Base-by-base conservation (phyloP, 805 yeast genomes). In the Wickerhamomyces subpelliculosus region DNA sequence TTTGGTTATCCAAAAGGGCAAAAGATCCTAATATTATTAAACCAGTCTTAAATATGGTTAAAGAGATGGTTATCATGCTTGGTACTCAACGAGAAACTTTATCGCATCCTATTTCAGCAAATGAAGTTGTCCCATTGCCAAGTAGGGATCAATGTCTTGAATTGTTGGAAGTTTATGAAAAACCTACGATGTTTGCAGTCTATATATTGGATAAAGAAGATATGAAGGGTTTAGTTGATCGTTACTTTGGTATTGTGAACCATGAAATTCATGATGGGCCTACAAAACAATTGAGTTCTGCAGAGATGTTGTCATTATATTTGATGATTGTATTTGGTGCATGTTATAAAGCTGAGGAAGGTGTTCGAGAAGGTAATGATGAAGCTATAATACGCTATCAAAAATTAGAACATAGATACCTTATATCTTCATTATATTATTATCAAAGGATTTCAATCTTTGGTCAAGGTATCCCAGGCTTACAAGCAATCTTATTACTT, bases 401-500 rank as follows among this genome's bases (percentile, higher is more conserved):
- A 14, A 19, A 28, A 10, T 13, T 4, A 4, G 11, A 4, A 21
- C 14, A 17, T 16, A 10, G 21, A 12, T n/a, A 26, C 30, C 4
- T 41, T 45, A 32, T 39, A 52, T 16, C 40, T 42, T 55, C 76
- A 1, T 51, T 75, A 24, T 70, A 56, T 47, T 78, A 70, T 47
- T 78, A 67, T 44, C 75, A 73, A 44, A 60, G 72, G 40, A 49
- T 73, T 7, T 57, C 69, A 4, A 57, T 70, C 2, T 53, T 67
- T 24, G 67, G 72, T 41, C 78, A 72, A 40, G 80, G 78, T 7
- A 32, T 70, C 1, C 55, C 54, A 23, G 66, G 77, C 8, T 56
- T 75, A 16, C 73, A 66, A 45, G 80, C 73, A 0, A 57, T 75
- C 10, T 43, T 80, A 13, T 47, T 78, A 21, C 52, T 80, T 30